phyloP scores from a whole-genome alignment of 129 eudicot species.

The Helichrysum umbraculigerum region DNA sequence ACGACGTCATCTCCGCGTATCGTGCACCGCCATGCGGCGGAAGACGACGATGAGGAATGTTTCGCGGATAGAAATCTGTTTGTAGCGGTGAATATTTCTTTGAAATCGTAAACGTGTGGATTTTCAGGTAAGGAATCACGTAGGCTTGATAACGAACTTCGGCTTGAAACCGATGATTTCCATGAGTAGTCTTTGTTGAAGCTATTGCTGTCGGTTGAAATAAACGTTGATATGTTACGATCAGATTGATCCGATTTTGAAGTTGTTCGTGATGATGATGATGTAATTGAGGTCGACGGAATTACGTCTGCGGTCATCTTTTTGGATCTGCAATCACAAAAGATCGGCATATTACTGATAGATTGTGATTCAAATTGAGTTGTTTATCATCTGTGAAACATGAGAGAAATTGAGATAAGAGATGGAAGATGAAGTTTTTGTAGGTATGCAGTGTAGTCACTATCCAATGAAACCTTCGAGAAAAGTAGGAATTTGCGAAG shows the following conservation, averaged over 20 bases:
- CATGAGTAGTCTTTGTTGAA: slow-evolving; percentile 54
- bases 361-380: background rate
- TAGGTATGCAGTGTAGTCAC: slow-evolving; percentile 4
- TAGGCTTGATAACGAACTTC: slow-evolving; percentile 51
- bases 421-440: background rate
- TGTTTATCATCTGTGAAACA: slow-evolving; percentile 6
- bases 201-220: slow-evolving; percentile 32
- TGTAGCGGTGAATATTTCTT: slow-evolving; percentile 69
- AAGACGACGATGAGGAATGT: slow-evolving; percentile 54
- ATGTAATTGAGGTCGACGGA: slow-evolving; percentile 10
- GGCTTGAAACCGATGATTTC: slow-evolving; percentile 46
- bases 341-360: slow-evolving; percentile 9
- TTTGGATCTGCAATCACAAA: slow-evolving; percentile 42
- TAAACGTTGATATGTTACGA: slow-evolving; percentile 11
- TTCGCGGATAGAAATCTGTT: slow-evolving; percentile 43
- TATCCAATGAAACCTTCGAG: background rate
- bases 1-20: slow-evolving; percentile 55
- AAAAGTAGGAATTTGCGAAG: background rate
- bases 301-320: slow-evolving; percentile 33
- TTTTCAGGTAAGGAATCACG: slow-evolving; percentile 59
- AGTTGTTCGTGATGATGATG: slow-evolving; percentile 24
- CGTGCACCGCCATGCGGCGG: slow-evolving; percentile 71
- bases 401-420: background rate
- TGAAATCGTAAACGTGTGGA: slow-evolving; percentile 64
- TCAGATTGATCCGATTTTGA: slow-evolving; percentile 7